Conservation (phyloP, 768 basidiomycete genomes). For the Amanita rubescens region DNA sequence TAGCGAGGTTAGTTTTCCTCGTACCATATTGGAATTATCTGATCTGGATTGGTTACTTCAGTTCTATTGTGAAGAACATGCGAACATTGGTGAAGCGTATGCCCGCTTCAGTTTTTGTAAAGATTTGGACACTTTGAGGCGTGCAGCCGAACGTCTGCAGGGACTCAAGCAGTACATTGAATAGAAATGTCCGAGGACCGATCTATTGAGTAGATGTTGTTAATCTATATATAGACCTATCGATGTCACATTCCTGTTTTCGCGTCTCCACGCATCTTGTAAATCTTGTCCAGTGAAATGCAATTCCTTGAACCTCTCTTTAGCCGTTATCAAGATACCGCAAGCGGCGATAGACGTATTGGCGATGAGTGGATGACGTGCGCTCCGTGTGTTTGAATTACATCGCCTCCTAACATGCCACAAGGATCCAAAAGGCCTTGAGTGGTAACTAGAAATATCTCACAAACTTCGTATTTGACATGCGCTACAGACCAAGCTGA, state of each 20-base stretch:
- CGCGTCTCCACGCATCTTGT: no score
- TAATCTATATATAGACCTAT: background rate
- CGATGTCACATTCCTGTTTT: background rate
- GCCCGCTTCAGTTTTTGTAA: constrained; percentile 95
- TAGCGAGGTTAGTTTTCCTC: constrained; percentile 61
- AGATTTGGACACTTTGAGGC: constrained; percentile 74
- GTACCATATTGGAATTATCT: background rate
- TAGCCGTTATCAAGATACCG: background rate
- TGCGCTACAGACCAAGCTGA: background rate
- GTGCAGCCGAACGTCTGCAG: constrained; percentile 79
- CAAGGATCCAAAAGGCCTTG: constrained; percentile 3
- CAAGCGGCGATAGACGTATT: background rate
- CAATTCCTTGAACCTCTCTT: constrained; percentile 1
- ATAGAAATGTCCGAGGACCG: constrained; percentile 2
- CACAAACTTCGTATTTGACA: background rate
- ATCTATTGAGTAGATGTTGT: background rate
- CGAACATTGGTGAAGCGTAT: constrained; percentile 78
- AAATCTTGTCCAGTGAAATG: background rate
- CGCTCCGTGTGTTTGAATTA: background rate
- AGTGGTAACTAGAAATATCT: background rate
- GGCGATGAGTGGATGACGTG: constrained; percentile 2
- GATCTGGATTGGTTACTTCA: constrained; percentile 20
- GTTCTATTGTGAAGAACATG: constrained; percentile 92
- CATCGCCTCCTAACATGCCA: background rate
- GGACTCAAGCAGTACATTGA: constrained; percentile 59